phyloP scores from a whole-genome alignment of 1,139 yeast species.

The Debaryomyces nepalensis region DNA sequence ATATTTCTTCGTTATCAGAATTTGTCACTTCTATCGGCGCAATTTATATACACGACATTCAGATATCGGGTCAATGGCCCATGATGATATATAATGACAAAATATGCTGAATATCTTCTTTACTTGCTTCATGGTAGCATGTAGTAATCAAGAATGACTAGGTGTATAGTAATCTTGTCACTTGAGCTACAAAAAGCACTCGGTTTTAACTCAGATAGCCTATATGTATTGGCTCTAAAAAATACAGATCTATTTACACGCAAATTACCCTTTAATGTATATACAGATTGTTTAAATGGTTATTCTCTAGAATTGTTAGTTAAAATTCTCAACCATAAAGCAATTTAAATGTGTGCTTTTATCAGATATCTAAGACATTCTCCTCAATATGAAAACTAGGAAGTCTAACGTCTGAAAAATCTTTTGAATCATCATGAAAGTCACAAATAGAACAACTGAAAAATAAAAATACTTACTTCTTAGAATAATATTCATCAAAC shows the following conservation, averaged over 20 bases:
- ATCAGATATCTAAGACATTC: constrained; percentile 33
- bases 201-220: not conserved
- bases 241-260: constrained; percentile 7
- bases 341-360: too few relatives aligned
- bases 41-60: constrained; percentile 7
- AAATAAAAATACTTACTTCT: constrained; percentile 12
- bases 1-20: constrained; percentile 1
- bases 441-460: too few relatives aligned
- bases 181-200: not conserved
- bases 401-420: constrained; percentile 37
- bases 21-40: not conserved
- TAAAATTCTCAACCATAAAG: not conserved
- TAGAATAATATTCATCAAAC: not conserved
- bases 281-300: constrained; percentile 2
- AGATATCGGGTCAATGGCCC: not conserved
- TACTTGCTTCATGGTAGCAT: too few relatives aligned
- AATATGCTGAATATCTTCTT: too few relatives aligned
- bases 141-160: too few relatives aligned
- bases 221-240: constrained; percentile 1
- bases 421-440: constrained; percentile 24
- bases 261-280: constrained; percentile 1
- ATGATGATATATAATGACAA: too few relatives aligned
- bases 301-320: constrained; percentile 1
- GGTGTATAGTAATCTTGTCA: too few relatives aligned
- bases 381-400: constrained; percentile 31